These are phyloP conservation scores for Diaporthe sp. DNA, from an alignment of 2,329 filamentous ascomycete species.

Conservation along the genomic window DNA sequence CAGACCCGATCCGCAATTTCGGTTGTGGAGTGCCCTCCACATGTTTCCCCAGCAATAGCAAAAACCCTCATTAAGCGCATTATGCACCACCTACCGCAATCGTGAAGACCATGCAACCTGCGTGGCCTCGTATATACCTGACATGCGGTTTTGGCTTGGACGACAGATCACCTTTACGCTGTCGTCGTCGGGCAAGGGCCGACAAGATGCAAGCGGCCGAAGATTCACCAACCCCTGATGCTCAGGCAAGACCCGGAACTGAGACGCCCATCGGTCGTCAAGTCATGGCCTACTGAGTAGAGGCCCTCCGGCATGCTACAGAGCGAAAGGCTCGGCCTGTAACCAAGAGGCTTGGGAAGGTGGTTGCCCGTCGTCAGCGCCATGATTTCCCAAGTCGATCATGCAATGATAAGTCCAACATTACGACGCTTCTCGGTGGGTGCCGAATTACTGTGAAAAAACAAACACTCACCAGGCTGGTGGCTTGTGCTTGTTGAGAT, in stretches of 20 bases:
- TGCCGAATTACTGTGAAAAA: background rate
- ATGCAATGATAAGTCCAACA: background rate
- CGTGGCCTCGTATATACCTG: conserved; percentile 23
- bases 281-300: background rate
- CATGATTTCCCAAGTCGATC: background rate
- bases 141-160: background rate
- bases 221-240: too few relatives aligned
- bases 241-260: background rate
- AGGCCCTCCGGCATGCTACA: background rate
- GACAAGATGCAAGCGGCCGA: background rate
- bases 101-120: background rate
- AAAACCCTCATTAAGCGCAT: conserved; percentile 20
- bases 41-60: conserved; percentile 20
- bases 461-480: background rate
- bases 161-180: background rate
- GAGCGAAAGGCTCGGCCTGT: background rate
- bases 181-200: background rate
- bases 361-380: background rate
- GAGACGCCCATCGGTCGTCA: background rate
- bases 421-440: background rate
- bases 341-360: background rate
- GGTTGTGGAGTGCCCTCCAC: conserved; percentile 19
- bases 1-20: conserved; percentile 19
- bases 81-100: conserved; percentile 2
- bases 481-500: conserved; percentile 4